These are phyloP conservation scores for Verticillium zaregamsianum DNA, from an alignment of 2,329 filamentous ascomycete species.

Conservation along the genomic window DNA sequence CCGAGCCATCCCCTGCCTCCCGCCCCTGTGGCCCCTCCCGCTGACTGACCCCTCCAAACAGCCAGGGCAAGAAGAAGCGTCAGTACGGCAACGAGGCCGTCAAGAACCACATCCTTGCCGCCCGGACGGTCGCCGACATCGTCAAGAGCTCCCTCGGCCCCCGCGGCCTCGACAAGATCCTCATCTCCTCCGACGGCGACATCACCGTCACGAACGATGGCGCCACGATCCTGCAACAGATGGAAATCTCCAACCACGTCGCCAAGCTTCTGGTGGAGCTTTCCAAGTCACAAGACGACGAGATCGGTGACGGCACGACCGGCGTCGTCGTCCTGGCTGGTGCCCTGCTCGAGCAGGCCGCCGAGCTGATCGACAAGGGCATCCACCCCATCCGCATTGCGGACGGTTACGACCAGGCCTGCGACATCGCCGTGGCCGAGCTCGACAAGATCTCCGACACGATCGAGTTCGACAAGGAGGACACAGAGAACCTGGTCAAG, in stretches of 20 bases:
- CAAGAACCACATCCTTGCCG: slow-evolving; percentile 96
- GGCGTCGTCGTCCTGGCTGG: slow-evolving; percentile 95
- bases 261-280: slow-evolving; percentile 95
- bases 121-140: slow-evolving; percentile 92
- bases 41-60: slow-evolving; percentile 33
- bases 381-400: slow-evolving; percentile 99
- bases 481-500: slow-evolving; percentile 84
- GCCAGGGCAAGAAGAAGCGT: slow-evolving; percentile 96
- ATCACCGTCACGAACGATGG: slow-evolving; percentile 99
- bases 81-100: slow-evolving; percentile 95
- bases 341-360: slow-evolving; percentile 91
- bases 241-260: slow-evolving; percentile 99
- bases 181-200: slow-evolving; percentile 97
- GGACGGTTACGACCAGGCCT: slow-evolving; percentile 95
- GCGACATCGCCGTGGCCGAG: slow-evolving; percentile 91
- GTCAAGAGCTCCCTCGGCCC: slow-evolving; percentile 96
- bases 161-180: slow-evolving; percentile 95
- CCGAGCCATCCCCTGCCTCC: slow-evolving; percentile 3
- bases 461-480: slow-evolving; percentile 75
- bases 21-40: not conserved
- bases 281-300: slow-evolving; percentile 97
- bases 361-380: slow-evolving; percentile 98
- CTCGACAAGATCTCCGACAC: slow-evolving; percentile 90
- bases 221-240: slow-evolving; percentile 93
- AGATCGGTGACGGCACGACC: slow-evolving; percentile 97